These are phyloP conservation scores for Raffaelea deltoideospora DNA, from an alignment of 2,329 filamentous ascomycete species.

Conservation along the genomic window DNA sequence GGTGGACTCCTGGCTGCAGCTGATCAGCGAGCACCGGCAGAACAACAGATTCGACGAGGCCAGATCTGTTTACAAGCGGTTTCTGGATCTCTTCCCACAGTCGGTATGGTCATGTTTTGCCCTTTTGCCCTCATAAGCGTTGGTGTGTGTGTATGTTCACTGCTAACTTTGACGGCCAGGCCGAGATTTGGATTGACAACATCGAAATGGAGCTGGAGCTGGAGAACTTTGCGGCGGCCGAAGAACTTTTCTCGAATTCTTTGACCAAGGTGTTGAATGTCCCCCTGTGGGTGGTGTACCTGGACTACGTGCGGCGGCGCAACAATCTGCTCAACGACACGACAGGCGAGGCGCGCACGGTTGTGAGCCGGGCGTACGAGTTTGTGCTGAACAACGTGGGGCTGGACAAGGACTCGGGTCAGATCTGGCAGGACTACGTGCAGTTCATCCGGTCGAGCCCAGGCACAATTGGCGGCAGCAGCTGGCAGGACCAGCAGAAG, in stretches of 20 bases:
- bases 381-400: constrained; percentile 84
- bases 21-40: constrained; percentile 73
- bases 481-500: constrained; percentile 97
- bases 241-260: constrained; percentile 66
- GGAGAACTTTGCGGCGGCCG: constrained; percentile 67
- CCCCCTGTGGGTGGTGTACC: constrained; percentile 79
- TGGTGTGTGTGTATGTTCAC: neutral
- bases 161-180: constrained; percentile 39
- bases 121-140: neutral
- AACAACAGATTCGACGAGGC: constrained; percentile 72
- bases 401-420: constrained; percentile 77
- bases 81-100: constrained; percentile 76
- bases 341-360: constrained; percentile 59
- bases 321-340: constrained; percentile 80
- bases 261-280: constrained; percentile 70
- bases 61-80: constrained; percentile 68
- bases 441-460: constrained; percentile 83
- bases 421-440: constrained; percentile 89
- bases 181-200: constrained; percentile 81
- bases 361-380: constrained; percentile 77
- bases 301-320: constrained; percentile 85
- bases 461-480: constrained; percentile 67
- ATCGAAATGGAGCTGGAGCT: constrained; percentile 78
- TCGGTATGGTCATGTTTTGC: constrained; percentile 40
- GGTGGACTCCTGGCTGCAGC: constrained; percentile 74